Evolutionary conservation across 2,329 filamentous ascomycete species (phyloP), one percentile per base, ranked within the genome.

Genomic region (Alternaria longipes): DNA sequence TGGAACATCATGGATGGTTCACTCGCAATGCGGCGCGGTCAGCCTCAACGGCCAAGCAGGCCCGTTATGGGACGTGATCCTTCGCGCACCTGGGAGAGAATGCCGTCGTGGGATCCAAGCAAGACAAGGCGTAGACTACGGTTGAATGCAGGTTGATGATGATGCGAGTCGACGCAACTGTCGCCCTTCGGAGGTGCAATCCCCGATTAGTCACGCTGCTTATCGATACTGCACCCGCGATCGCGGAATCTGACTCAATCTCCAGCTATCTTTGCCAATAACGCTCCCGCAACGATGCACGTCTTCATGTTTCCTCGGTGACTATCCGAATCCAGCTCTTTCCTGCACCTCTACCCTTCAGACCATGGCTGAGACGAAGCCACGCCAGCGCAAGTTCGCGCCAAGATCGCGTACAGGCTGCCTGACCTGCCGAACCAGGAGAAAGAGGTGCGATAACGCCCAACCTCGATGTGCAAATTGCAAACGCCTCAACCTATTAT

Each of bases 351-450:
- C 30, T 24, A 50, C 18, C 55, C 41, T 28, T 65, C 66, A 53
- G 63, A 73, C 41, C 65, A 78, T 76, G 75, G 73, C 65, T 68
- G 74, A 78, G 38, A 49, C 67, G 40, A 73, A 71, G 52, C 69
- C 74, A 18, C 71, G 75, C 45, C 74, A 78, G 56, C 70, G 76
- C 52, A 77, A 74, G 65, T 78, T 78, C 62, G 76, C 75, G 47
- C 74, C 76, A 54, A 70, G 76, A n/a, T 76, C 73, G 16, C 67
- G 76, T 44, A 73, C 75, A 60, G 76, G 76, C 32, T 78, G 76
- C 59, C 64, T 78, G 49, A 78, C 75, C 8, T 78, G 76, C 63
- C 70, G 76, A 28, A 67, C 73, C 30, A 67, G 76, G 44, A 64
- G 76, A 42, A 78, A 78, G 54, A 66, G 76, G 56, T 78, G 76